These are phyloP conservation scores for Trichophaea hybrida DNA, from an alignment of 2,329 filamentous ascomycete genomes.

Conservation along the genomic window DNA sequence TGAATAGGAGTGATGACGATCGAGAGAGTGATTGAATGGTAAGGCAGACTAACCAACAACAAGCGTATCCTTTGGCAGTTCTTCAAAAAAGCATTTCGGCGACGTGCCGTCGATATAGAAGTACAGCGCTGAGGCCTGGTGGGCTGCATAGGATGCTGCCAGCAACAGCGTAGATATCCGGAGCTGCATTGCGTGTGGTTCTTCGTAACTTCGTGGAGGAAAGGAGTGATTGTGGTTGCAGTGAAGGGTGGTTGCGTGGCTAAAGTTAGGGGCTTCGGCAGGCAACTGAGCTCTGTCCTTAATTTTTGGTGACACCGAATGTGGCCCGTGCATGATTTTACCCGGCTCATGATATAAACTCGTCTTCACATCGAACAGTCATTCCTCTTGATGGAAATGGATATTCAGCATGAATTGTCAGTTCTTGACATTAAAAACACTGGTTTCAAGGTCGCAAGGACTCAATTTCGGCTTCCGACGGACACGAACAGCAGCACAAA, in stretches of 20 bases:
- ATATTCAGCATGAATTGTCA: too few species aligned
- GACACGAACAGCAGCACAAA: background rate
- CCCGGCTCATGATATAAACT: background rate
- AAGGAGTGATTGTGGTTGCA: background rate
- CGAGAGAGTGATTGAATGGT: background rate
- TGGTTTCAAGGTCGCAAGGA: too few species aligned
- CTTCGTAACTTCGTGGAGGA: background rate
- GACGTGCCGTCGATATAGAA: slow-evolving; percentile 81
- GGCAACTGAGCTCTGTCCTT: slow-evolving; percentile 1
- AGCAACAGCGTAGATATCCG: slow-evolving; percentile 3
- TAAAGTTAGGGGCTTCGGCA: background rate
- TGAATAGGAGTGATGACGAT: background rate
- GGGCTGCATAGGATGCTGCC: background rate
- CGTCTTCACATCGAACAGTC: too few species aligned
- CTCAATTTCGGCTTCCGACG: too few species aligned
- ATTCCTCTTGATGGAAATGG: too few species aligned
- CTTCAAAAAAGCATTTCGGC: slow-evolving; percentile 95
- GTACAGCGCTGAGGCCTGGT: slow-evolving; percentile 44
- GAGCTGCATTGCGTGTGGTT: slow-evolving; percentile 1
- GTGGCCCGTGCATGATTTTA: slow-evolving; percentile 1
- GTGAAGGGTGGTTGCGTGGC: background rate
- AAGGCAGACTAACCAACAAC: slow-evolving; percentile 56
- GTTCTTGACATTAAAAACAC: too few species aligned
- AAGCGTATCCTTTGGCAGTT: slow-evolving; percentile 90
- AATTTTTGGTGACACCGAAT: slow-evolving; percentile 4